These are phyloP conservation scores for Epithemia pelagica DNA, from an alignment of 108 stramenopile genomes.

Conservation along the genomic window DNA sequence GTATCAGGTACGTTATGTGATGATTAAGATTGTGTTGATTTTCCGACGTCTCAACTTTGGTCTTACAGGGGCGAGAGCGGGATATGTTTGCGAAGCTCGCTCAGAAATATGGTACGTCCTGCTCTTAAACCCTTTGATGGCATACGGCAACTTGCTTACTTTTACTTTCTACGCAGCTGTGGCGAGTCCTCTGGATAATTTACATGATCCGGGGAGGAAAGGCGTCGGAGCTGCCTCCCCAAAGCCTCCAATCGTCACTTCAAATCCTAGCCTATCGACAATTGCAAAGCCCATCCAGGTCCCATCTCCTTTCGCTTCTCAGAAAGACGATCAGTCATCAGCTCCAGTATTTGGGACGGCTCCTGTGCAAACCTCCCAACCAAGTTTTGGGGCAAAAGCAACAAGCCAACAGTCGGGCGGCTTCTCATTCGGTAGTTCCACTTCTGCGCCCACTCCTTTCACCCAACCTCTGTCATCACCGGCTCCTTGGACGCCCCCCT, in stretches of 20 bases:
- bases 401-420: background rate
- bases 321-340: background rate
- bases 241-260: background rate
- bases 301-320: background rate
- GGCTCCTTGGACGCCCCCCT: slow-evolving; percentile 9
- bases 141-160: background rate
- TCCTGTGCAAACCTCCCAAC: slow-evolving; percentile 1
- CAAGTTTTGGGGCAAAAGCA: slow-evolving; percentile 4
- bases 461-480: slow-evolving; percentile 5
- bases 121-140: background rate
- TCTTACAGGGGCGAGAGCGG: slow-evolving; percentile 22
- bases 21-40: no score
- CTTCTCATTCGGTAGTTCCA: background rate
- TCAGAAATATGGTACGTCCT: slow-evolving; percentile 24
- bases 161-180: no score
- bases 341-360: slow-evolving; percentile 15
- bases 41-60: no score
- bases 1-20: slow-evolving; percentile 49
- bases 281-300: background rate
- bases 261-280: slow-evolving; percentile 30
- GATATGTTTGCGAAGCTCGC: slow-evolving; percentile 47
- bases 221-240: no score
- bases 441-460: slow-evolving; percentile 10
- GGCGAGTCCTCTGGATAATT: no score
- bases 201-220: no score